phyloP scores from a whole-genome alignment of 2,329 filamentous ascomycete genomes.

The Orbilia javanica region DNA sequence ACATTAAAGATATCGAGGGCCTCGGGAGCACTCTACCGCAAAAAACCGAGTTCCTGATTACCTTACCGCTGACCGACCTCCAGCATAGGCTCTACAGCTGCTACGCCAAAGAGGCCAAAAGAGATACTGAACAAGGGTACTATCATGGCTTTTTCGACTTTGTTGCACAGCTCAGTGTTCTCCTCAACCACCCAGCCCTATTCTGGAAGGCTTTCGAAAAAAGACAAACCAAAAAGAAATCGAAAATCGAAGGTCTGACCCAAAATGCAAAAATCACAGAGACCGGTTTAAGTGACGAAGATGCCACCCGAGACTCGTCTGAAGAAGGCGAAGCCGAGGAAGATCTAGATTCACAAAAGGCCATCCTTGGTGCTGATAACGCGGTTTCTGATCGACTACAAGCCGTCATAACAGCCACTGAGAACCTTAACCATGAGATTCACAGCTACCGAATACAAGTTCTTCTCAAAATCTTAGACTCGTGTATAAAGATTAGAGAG shows the following conservation, averaged over 20 bases:
- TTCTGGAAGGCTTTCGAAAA: constrained; percentile 27
- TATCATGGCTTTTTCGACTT: constrained; percentile 43
- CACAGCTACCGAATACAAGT: constrained; percentile 78
- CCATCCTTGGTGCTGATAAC: constrained; percentile 57
- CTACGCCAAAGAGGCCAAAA: constrained; percentile 31
- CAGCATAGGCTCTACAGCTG: constrained; percentile 75
- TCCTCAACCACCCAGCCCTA: constrained; percentile 38
- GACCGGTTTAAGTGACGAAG: neutral
- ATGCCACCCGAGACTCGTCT: constrained; percentile 29
- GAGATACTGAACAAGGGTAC: constrained; percentile 6
- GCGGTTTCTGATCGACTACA: constrained; percentile 41
- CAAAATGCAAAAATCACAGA: neutral
- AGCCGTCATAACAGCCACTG: neutral
- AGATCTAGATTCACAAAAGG: constrained; percentile 12
- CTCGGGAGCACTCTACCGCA: constrained; percentile 72
- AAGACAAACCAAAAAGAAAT: constrained; percentile 1
- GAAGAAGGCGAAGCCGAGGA: constrained; percentile 57
- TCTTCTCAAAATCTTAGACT: constrained; percentile 77
- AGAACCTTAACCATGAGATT: constrained; percentile 63
- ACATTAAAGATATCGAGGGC: constrained; percentile 74
- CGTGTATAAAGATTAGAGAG: constrained; percentile 74
- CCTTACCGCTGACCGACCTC: constrained; percentile 75
- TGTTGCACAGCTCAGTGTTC: constrained; percentile 22
- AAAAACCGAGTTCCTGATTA: constrained; percentile 86
- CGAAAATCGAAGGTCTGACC: neutral